phyloP scores from a whole-genome alignment of 176 grass and related monocot species.

The Alopecurus myosuroides region DNA sequence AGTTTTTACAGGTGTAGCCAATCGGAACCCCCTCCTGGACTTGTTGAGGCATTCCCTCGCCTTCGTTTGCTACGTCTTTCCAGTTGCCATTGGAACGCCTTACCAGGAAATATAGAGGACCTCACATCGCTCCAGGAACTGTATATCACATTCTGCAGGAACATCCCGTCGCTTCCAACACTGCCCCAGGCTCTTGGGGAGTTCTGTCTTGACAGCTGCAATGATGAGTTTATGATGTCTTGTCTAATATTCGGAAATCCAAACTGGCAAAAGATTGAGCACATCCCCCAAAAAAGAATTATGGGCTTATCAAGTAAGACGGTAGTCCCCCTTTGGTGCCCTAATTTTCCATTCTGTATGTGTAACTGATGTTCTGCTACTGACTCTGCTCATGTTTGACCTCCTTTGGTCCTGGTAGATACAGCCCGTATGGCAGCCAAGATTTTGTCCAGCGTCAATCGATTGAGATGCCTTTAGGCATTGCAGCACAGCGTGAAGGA shows the following conservation, averaged over 20 bases:
- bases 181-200: background rate
- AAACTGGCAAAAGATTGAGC: background rate
- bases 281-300: background rate
- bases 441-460: too few relatives aligned
- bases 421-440: background rate
- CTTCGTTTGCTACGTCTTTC: background rate
- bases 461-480: background rate
- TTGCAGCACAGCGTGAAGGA: background rate
- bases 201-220: background rate
- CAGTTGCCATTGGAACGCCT: background rate
- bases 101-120: background rate
- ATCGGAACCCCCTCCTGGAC: background rate
- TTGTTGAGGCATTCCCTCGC: background rate
- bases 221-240: background rate
- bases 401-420: background rate
- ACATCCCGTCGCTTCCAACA: background rate
- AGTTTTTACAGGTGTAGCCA: background rate
- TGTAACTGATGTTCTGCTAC: background rate
- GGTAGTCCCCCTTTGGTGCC: background rate
- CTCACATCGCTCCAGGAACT: background rate
- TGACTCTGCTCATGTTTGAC: background rate
- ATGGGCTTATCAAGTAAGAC: background rate
- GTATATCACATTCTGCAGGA: rapidly evolving
- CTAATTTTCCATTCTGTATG: too few relatives aligned
- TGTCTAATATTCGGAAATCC: background rate